Evolutionary conservation across 495 filamentous ascomycete genomes (phyloP).

Genomic region (Neurospora cerealis): DNA sequence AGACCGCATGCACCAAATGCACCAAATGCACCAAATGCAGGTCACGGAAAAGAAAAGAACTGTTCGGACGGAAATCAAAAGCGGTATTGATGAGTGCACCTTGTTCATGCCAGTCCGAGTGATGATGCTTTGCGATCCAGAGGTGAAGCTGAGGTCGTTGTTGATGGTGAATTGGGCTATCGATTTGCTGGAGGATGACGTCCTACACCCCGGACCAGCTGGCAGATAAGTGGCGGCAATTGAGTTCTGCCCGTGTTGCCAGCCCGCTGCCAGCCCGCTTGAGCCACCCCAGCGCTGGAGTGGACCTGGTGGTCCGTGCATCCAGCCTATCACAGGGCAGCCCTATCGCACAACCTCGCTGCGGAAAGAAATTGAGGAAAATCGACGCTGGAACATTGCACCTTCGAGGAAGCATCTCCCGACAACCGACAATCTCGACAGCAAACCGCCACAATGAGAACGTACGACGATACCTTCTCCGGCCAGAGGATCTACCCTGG

Average conservation of each 20-base stretch:
- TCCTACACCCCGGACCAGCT: background rate
- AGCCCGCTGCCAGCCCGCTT: background rate
- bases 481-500: slow-evolving; percentile 98
- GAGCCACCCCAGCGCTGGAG: slow-evolving; percentile 1
- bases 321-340: slow-evolving; percentile 23
- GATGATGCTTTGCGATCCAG: background rate
- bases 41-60: background rate
- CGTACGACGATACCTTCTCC: slow-evolving; percentile 97
- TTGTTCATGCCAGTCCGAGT: background rate
- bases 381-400: slow-evolving; percentile 22
- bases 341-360: slow-evolving; percentile 28
- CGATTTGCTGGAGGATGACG: background rate
- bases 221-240: background rate
- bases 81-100: background rate
- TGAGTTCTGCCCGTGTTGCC: background rate
- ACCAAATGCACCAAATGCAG: background rate
- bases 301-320: slow-evolving; percentile 11
- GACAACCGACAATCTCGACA: slow-evolving; percentile 27
- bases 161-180: background rate
- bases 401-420: slow-evolving; percentile 20
- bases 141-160: background rate
- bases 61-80: background rate
- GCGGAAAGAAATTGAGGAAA: slow-evolving; percentile 26
- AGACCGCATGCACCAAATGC: background rate
- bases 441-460: slow-evolving; percentile 73